Percentiles rank a stretch among this genome's conserved stretches.
Evolutionary conservation across 148 eudicot species (phyloP).

Genomic region (Fagopyrum tataricum): DNA sequence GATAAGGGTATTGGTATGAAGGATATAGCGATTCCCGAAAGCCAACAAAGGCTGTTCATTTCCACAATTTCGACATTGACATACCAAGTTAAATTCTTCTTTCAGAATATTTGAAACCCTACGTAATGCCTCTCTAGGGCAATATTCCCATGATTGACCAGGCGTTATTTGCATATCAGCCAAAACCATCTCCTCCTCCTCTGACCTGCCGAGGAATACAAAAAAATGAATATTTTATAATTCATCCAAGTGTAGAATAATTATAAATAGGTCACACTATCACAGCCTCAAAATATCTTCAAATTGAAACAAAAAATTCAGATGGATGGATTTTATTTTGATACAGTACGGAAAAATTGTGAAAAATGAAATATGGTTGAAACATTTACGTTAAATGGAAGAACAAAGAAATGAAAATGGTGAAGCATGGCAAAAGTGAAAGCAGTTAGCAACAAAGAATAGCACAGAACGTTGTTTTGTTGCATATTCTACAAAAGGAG

Average conservation of each 20-base stretch:
- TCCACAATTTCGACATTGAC: background rate
- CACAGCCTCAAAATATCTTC: background rate
- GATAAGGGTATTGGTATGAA: conserved; percentile 15
- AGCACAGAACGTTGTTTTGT: no score
- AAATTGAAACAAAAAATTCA: background rate
- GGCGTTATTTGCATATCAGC: conserved; percentile 87
- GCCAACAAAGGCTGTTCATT: background rate
- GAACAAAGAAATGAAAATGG: no score
- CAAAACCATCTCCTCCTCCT: conserved; percentile 83
- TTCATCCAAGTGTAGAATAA: background rate
- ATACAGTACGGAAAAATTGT: no score
- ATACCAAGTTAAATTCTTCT: conserved; percentile 91
- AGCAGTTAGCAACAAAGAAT: no score
- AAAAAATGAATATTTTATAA: background rate
- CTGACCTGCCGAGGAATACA: conserved; percentile 43
- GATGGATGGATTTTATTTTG: no score
- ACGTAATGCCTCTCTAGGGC: conserved; percentile 84
- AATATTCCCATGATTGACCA: conserved; percentile 90
- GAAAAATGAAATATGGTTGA: no score
- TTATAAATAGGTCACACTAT: background rate
- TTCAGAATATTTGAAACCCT: conserved; percentile 64
- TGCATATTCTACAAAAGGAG: no score
- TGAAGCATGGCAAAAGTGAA: no score
- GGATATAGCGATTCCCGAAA: conserved; percentile 6
- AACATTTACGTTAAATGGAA: no score